Base-by-base conservation (phyloP, 2,329 filamentous ascomycete species). In the Fusarium sp. region DNA sequence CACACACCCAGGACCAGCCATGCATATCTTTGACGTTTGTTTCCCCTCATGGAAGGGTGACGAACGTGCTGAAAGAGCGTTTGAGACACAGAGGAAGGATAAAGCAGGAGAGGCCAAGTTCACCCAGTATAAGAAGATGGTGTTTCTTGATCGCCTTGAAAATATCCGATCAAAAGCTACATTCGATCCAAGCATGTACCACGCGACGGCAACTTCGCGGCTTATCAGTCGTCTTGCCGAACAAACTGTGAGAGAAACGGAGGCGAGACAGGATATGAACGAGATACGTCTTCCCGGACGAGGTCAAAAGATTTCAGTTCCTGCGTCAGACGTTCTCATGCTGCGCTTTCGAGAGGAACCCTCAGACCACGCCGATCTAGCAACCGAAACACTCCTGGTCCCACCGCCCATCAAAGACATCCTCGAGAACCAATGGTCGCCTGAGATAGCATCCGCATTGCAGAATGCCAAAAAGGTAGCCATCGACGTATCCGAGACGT, bases 21-120 rank as follows among this genome's bases (percentile, higher is more conserved):
- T 77, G 68, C 74, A 77, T 24, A 24, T 77, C 21, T 75, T 77
- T 11, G 74, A 77, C 28, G 69, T 77, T 6, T 77, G 73, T 26
- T 77, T 69, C 47, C 70, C 75, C 8, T 74, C 71, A 5, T 70
- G 73, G 65, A 57, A 62, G 3, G 67, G 67, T 9, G 56, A 59
- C 0, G 46, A 20, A 3, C 57, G 72, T 12, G 47, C 57, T 16
- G 65, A 63, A 28, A 61, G 41, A 4, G 71, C 67, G 2, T 73
- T 71, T n/a, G 44, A 57, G 29, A 11, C n/a, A 16, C 37, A n/a
- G 8, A 54, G n/a, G 11, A 31, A 46, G 6, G 54, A 57, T 7
- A 37, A 44, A 35, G 21, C 39, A 38, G 59, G 26, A 11, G 61
- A 62, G 8, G 15, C 39, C 3, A 52, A 53, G 26, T 33, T 63